Evolutionary conservation across 371 early-diverging fungal species (phyloP), one percentile per base, ranked within the genome.

Genomic region (Blastocladiella emersonii): DNA sequence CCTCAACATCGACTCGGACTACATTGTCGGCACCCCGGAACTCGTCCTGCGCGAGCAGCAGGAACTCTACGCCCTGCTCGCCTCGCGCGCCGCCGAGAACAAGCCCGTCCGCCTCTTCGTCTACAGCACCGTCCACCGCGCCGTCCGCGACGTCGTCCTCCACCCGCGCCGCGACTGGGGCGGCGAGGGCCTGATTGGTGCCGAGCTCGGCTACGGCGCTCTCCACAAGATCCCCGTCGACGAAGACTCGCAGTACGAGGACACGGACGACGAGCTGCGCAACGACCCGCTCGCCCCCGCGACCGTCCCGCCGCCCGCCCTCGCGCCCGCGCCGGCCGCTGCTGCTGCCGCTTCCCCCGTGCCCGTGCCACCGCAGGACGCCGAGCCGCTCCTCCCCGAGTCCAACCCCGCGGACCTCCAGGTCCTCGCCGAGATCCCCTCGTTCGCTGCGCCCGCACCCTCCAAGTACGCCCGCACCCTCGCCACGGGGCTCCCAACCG

Each of bases 131-230:
- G 21, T 23, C 25, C 21, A n/a, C 1, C 27, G 32, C 27, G 19
- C 36, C 56, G 35, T 61, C 17, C 61, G 65, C 34, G 45, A 60
- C 3, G 65, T 65, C 17, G n/a, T 12, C 44, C 10, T 61, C 17
- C 21, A 25, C 5, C 65, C 62, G 3, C 25, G 34, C 35, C 43
- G 36, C 2, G 34, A 65, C 21, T 65, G 65, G 62, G 62, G 65
- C 55, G 65, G 65, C 30, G 53, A 55, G 34, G 57, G 64, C 21
- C 23, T 64, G 36, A 36, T 64, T 36, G 64, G 64, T 32, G 55
- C 56, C 27, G 61, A 64, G 34, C 43, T 64, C 34, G 64, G 59
- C 8, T 59, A 59, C 37, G 59, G 59, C 27, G 59, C 59, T 1
- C 59, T 59, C 15, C 59, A 59, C 59, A 34, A 30, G 32, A 59